Evolutionary conservation across 2,329 filamentous ascomycete genomes (phyloP), one percentile per base, ranked within the genome.

Genomic region (Teratosphaeria gauchensis): DNA sequence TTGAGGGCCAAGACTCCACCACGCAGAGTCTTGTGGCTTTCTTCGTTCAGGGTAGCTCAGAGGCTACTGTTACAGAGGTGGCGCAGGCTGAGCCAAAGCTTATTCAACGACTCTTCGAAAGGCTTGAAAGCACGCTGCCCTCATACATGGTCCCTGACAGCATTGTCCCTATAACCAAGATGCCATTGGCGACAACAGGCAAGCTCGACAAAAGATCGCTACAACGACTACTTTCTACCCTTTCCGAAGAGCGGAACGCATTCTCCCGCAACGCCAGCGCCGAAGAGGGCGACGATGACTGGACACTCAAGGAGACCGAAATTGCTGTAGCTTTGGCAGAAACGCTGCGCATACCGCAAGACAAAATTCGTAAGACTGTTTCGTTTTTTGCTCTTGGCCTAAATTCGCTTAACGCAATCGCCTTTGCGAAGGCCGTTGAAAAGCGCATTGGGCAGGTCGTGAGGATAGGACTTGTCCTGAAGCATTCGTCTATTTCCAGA

Each of bases 391-490:
- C 81, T n/a, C 72, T 95, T 2, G 92, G 92, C 0, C 72, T 96
- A 5, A 90, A 96, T 69, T 95, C 91, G 0, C 84, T 96, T 30
- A 88, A 86, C 7, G 89, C 89, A 0, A 95, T 96, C 62, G 75
- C 81, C 0, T 73, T 95, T 8, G 82, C 87, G 0, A 83, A 79
- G 57, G 68, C 72, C 16, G 69, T 96, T 0, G 78, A 80, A 57
- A 78, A 80, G 56, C 65, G 73, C 1, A 62, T 68, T 0, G 72
- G 82, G 1, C 73, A 66, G 5, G 76, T 80, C 28, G 69, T 90
- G 2, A 77, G 87, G 11, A 82, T 95, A 7, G 90, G 88, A 0
- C 73, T 79, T 1, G 81, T 95, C 24, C 74, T 95, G n/a, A 83
- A 81, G 54, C 81, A 88, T 60, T 76, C 86, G 5, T 89, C 81